phyloP scores from a whole-genome alignment of 768 basidiomycete genomes.

The Amanita molliuscula region DNA sequence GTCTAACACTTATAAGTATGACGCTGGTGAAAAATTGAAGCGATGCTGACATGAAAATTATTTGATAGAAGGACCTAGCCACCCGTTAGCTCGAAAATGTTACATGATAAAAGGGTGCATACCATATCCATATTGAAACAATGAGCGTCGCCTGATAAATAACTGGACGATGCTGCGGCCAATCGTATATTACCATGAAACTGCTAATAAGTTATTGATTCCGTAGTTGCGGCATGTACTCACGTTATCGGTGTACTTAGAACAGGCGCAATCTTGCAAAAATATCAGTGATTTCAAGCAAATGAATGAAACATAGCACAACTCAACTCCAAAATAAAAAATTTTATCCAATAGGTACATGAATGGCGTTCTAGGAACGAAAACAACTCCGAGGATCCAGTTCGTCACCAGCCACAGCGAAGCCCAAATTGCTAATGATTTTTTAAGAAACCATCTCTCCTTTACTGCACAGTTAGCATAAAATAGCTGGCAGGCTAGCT shows the following conservation, averaged over 20 bases:
- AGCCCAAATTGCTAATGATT: constrained; percentile 55
- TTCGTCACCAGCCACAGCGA: constrained; percentile 55
- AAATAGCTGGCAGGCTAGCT: background rate
- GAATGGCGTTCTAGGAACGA: constrained; percentile 32
- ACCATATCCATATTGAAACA: constrained; percentile 59
- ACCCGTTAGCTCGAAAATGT: constrained; percentile 8
- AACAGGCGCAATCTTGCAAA: constrained; percentile 38
- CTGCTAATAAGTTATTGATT: constrained; percentile 12
- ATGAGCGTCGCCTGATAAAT: constrained; percentile 55
- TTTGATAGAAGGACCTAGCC: constrained; percentile 47
- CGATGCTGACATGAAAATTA: constrained; percentile 40
- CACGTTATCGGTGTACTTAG: constrained; percentile 53
- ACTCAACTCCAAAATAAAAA: constrained; percentile 43
- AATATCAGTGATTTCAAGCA: background rate
- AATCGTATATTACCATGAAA: constrained; percentile 60
- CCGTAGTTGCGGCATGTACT: constrained; percentile 8
- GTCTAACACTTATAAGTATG: constrained; percentile 14
- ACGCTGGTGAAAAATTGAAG: constrained; percentile 1
- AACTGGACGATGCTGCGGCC: constrained; percentile 48
- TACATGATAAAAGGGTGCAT: constrained; percentile 11
- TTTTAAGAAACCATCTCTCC: constrained; percentile 69
- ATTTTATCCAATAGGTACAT: constrained; percentile 41
- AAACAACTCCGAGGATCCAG: constrained; percentile 54
- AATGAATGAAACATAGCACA: background rate
- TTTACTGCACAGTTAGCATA: constrained; percentile 15